phyloP scores from a whole-genome alignment of 306 rosid species.

The Casuarina equisetifolia region DNA sequence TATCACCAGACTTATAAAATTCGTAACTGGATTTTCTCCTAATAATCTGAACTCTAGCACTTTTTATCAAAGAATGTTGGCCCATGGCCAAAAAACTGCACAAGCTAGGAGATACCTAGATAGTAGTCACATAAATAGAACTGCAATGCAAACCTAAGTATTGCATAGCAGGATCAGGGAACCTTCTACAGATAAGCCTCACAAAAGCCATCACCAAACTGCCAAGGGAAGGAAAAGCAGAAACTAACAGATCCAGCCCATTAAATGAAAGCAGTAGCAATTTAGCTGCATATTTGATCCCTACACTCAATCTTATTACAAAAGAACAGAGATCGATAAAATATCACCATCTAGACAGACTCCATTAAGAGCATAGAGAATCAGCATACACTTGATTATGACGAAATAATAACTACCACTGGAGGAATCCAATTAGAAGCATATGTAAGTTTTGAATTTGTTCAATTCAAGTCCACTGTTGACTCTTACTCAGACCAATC shows the following conservation, averaged over 20 bases:
- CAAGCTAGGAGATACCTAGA: neutral
- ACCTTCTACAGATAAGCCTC: neutral
- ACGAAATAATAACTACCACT: neutral
- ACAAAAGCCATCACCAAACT: neutral
- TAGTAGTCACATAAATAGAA: neutral
- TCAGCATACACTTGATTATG: neutral
- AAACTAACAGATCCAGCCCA: neutral
- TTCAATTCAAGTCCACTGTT: slow-evolving; percentile 1
- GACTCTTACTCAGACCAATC: neutral
- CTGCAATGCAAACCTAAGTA: neutral
- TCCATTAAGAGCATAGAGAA: neutral
- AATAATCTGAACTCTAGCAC: neutral
- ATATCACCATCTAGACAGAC: neutral
- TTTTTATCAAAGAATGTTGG: neutral
- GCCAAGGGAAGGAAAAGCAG: neutral
- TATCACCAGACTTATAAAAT: neutral
- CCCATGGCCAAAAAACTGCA: neutral
- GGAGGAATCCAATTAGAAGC: neutral
- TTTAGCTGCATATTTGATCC: neutral
- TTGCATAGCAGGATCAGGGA: neutral
- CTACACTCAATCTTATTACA: neutral
- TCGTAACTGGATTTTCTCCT: neutral
- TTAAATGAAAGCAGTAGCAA: neutral
- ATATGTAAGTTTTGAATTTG: neutral
- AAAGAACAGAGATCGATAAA: neutral